Evolutionary conservation across 73 alveolate species (phyloP).

Genomic region (Symbiodinium natans): DNA sequence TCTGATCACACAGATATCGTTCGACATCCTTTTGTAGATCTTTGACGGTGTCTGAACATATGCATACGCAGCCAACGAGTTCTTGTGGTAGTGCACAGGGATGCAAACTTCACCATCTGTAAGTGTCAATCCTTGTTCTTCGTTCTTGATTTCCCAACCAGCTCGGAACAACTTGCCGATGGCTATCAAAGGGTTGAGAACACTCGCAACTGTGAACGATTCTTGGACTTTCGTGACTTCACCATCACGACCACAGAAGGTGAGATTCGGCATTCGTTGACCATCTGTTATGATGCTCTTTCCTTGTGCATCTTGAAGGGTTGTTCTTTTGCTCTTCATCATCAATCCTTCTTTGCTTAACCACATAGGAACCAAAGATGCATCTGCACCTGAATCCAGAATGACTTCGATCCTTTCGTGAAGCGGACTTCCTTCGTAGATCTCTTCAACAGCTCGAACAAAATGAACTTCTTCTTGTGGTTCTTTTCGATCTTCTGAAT

Average conservation of each 20-base stretch:
- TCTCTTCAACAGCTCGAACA: not conserved
- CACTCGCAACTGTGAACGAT: not conserved
- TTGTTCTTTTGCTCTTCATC: not conserved
- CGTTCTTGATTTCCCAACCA: not conserved
- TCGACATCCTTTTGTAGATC: not conserved
- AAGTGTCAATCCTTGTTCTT: not conserved
- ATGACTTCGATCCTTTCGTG: not conserved
- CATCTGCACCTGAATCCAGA: not conserved
- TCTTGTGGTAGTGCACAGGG: not conserved
- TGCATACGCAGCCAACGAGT: not conserved
- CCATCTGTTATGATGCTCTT: not conserved
- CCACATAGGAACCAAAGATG: not conserved
- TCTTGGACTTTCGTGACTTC: not conserved
- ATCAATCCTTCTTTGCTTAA: not conserved
- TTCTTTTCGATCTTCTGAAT: not conserved
- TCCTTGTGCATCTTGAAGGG: not conserved
- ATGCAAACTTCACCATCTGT: not conserved
- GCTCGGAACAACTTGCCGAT: not conserved
- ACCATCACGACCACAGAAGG: not conserved
- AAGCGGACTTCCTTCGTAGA: not conserved
- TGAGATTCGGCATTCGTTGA: not conserved
- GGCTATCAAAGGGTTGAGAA: not conserved
- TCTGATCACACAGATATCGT: not conserved
- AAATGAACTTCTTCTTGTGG: not conserved
- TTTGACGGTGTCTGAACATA: not conserved